A percentile compares a stretch with the other conserved stretches of the same genome.
Evolutionary conservation across 305 asterid species (phyloP).

Genomic region (Salvia sclarea): DNA sequence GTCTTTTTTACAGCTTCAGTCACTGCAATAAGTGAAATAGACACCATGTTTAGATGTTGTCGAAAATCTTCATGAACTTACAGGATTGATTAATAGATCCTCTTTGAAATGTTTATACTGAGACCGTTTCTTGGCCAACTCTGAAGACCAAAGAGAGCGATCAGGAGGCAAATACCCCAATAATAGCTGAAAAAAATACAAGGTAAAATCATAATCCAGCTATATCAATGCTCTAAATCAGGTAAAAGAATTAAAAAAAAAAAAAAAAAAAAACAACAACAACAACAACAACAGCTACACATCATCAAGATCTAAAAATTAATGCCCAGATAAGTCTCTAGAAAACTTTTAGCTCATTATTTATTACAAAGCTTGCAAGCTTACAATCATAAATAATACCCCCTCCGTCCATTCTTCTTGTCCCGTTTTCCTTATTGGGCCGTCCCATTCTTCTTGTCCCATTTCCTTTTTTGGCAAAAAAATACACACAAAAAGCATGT

Average conservation of each 20-base stretch:
- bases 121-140: slow-evolving; percentile 81
- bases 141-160: slow-evolving; percentile 83
- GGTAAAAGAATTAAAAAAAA: not conserved
- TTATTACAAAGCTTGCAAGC: not conserved
- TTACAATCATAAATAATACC: not conserved
- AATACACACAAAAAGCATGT: no score
- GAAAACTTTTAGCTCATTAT: slow-evolving; percentile 1
- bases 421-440: no score
- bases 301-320: not conserved
- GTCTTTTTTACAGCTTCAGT: slow-evolving; percentile 11
- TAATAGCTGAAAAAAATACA: slow-evolving; percentile 60
- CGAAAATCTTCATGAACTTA: slow-evolving; percentile 41
- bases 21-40: slow-evolving; percentile 9
- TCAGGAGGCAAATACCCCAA: slow-evolving; percentile 84
- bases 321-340: not conserved
- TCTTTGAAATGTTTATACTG: slow-evolving; percentile 88
- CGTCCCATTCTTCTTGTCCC: no score
- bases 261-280: no score
- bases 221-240: slow-evolving; percentile 12
- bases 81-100: slow-evolving; percentile 91
- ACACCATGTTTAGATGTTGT: not conserved
- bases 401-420: no score
- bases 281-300: no score
- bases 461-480: no score
- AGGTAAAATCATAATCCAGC: slow-evolving; percentile 12